phyloP scores from a whole-genome alignment of 345 rosid species.

The Boechera stricta region DNA sequence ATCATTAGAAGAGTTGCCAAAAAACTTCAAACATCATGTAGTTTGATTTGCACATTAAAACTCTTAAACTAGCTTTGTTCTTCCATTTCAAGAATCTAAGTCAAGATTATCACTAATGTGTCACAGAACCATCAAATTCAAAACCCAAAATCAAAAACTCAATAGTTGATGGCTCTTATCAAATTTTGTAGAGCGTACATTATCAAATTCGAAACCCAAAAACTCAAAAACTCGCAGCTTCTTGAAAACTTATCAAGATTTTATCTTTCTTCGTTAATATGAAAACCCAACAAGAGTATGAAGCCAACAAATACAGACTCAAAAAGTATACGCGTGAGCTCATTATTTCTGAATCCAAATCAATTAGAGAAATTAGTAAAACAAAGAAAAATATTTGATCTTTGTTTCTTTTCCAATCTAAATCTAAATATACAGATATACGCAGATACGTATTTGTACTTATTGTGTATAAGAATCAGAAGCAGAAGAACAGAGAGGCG shows the following conservation, averaged over 20 bases:
- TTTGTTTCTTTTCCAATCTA: not conserved
- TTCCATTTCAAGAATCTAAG: not conserved
- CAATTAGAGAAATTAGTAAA: not conserved
- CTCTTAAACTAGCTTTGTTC: not conserved
- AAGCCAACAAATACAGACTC: not conserved
- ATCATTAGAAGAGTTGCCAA: conserved; percentile 12
- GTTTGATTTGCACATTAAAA: not conserved
- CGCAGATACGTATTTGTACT: not conserved
- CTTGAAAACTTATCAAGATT: conserved; percentile 22
- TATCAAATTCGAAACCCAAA: not conserved
- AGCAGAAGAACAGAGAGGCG: not conserved
- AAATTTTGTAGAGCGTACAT: too few relatives aligned
- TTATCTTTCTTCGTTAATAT: not conserved
- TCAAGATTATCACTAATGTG: conserved; percentile 10
- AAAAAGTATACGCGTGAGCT: conserved; percentile 9
- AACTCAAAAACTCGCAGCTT: conserved; percentile 15
- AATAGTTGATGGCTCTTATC: too few relatives aligned
- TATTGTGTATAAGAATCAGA: conserved; percentile 11
- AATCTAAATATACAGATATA: not conserved
- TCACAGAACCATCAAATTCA: not conserved
- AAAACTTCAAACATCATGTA: not conserved
- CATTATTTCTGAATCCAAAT: not conserved
- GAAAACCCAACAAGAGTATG: not conserved
- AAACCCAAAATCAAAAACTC: not conserved
- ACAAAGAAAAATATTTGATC: not conserved